Conservation (phyloP, 2,329 filamentous ascomycete species). For the Fusarium continuum region DNA sequence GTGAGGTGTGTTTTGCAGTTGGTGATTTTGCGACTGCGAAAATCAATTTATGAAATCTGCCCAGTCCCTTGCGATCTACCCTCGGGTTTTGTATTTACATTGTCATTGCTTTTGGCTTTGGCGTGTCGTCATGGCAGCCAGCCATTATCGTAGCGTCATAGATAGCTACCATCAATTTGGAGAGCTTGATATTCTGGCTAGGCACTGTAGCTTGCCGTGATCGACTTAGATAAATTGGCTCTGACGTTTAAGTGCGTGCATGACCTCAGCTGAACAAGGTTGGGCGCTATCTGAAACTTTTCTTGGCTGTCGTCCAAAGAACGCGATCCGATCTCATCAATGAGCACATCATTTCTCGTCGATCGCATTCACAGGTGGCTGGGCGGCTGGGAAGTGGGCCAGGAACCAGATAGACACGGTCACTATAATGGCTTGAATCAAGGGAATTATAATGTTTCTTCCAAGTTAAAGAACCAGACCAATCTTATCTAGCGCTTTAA, state of each 20-base stretch:
- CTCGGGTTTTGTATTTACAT: constrained; percentile 12
- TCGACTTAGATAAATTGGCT: constrained; percentile 4
- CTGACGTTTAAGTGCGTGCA: constrained; percentile 24
- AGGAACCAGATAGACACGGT: constrained; percentile 7
- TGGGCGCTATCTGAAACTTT: constrained; percentile 4
- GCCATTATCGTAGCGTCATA: constrained; percentile 32
- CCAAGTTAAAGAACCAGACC: not conserved
- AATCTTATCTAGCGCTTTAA: not conserved
- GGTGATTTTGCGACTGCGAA: not conserved
- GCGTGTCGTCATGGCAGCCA: constrained; percentile 34
- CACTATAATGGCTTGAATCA: not conserved
- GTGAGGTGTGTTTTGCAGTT: not conserved
- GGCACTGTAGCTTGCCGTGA: constrained; percentile 4
- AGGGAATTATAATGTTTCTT: not conserved
- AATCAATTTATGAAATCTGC: not conserved
- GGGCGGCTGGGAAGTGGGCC: constrained; percentile 13
- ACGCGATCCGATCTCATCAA: constrained; percentile 20
- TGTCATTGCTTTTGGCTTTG: constrained; percentile 19
- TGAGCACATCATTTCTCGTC: constrained; percentile 30
- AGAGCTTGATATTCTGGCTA: not conserved
- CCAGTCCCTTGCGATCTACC: not conserved
- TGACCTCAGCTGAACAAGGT: constrained; percentile 12
- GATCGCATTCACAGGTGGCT: constrained; percentile 4
- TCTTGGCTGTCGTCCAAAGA: constrained; percentile 25
- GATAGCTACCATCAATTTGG: constrained; percentile 5